phyloP scores from a whole-genome alignment of 2,329 filamentous ascomycete genomes.

The Botrytis fragariae region DNA sequence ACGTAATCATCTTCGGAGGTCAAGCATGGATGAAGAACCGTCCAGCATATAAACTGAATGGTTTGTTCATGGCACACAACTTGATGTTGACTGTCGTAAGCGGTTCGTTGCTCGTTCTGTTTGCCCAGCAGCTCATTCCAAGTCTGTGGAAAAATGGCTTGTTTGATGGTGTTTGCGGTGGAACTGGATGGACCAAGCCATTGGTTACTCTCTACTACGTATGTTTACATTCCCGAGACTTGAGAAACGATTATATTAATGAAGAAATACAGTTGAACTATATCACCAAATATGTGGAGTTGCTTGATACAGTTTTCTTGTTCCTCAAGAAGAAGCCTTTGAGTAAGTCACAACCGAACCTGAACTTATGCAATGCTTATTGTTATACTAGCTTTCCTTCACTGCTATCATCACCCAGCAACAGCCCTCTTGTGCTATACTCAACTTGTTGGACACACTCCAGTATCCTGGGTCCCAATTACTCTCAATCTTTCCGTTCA shows the following conservation, averaged over 20 bases:
- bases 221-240: conserved; percentile 42
- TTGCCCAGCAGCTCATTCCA: conserved; percentile 85
- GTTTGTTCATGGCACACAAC: conserved; percentile 93
- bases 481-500: conserved; percentile 89
- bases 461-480: conserved; percentile 94
- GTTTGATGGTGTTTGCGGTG: conserved; percentile 83
- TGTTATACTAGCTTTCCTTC: conserved; percentile 71
- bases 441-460: conserved; percentile 86
- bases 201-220: conserved; percentile 96
- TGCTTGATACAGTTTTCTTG: conserved; percentile 92
- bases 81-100: conserved; percentile 87
- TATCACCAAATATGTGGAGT: conserved; percentile 94
- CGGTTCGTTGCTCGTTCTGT: conserved; percentile 74
- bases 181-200: conserved; percentile 93
- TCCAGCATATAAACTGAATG: conserved; percentile 80
- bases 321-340: conserved; percentile 99
- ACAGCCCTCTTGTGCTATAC: conserved; percentile 98
- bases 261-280: conserved; percentile 75
- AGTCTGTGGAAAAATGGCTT: conserved; percentile 76
- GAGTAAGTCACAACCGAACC: conserved; percentile 50
- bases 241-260: conserved; percentile 37
- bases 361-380: background rate
- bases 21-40: conserved; percentile 87
- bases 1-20: conserved; percentile 88
- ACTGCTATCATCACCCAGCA: conserved; percentile 98